These are phyloP conservation scores for Cyphellophora attinorum DNA, from an alignment of 2,329 filamentous ascomycete species.

Conservation along the genomic window DNA sequence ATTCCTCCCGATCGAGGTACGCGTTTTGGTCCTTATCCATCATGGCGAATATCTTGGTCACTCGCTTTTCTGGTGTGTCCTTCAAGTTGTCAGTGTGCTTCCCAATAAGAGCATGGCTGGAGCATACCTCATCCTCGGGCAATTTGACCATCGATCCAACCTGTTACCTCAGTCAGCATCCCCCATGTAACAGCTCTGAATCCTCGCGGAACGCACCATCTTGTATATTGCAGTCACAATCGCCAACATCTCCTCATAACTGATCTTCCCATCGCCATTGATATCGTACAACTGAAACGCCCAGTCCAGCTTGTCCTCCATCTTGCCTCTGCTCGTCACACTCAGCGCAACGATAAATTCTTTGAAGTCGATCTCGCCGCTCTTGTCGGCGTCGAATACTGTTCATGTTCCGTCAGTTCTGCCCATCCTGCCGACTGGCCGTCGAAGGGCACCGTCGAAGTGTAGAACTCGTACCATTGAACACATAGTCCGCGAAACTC, in stretches of 20 bases:
- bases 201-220: slow-evolving; percentile 71
- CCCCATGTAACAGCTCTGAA: slow-evolving; percentile 1
- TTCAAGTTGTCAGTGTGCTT: too few species aligned
- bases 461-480: slow-evolving; percentile 46
- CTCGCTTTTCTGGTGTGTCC: slow-evolving; percentile 96
- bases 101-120: too few species aligned
- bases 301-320: slow-evolving; percentile 99
- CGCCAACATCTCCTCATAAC: slow-evolving; percentile 96
- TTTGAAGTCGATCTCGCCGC: slow-evolving; percentile 96
- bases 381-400: slow-evolving; percentile 96
- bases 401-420: background rate
- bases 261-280: slow-evolving; percentile 97
- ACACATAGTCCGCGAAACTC: slow-evolving; percentile 96
- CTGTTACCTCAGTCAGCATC: slow-evolving; percentile 36
- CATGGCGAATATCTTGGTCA: slow-evolving; percentile 97
- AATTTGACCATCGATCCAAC: slow-evolving; percentile 99
- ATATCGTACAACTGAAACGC: slow-evolving; percentile 99
- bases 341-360: slow-evolving; percentile 98
- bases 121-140: slow-evolving; percentile 59
- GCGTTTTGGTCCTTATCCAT: slow-evolving; percentile 99
- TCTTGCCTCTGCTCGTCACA: slow-evolving; percentile 92
- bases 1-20: slow-evolving; percentile 91
- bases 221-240: slow-evolving; percentile 99
- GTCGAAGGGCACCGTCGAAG: background rate
- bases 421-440: background rate